Evolutionary conservation across 2,329 filamentous ascomycete species (phyloP), one percentile per base, ranked within the genome.

Genomic region (Diaporthe vexans): DNA sequence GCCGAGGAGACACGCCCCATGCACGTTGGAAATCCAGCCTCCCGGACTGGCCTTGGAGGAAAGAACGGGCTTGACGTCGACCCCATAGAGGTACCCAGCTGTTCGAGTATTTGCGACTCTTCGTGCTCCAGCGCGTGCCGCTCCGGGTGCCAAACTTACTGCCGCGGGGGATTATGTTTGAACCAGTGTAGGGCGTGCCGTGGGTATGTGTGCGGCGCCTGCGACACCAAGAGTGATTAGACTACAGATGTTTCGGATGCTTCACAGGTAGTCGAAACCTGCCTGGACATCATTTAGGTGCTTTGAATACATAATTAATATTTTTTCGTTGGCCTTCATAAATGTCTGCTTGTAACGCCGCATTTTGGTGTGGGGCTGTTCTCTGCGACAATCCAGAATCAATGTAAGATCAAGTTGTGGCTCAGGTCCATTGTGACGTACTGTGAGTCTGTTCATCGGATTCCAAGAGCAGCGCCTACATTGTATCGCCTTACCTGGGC

Each of bases 171-270:
- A 2, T 15, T 56, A 4, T 71, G 69, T 9, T 4, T 7, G 13
- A 33, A 59, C 35, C 69, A 59, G 15, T 71, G 68, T 4, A 15
- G 9, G 17, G 69, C 43, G 56, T 35, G 43, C 10, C 61, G 69
- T 17, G 69, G 69, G 8, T 71, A 71, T 59, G 69, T 71, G 7
- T 71, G 69, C 37, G 69, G 69, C 9, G 69, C 69, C 15, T 71
- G 69, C 17, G 69, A 71, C 1, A 46, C 56, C n/a, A 61, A 52
- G 43, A 68, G 56, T 40, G 8, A 40, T 19, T 61, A 19, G 8
- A 24, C 7, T 29, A 46, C 26, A 37, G 35, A 11, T 10, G 2
- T 17, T 24, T 21, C 7, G 10, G 29, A 3, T 35, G 61, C 29
- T 24, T 35, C 29, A 37, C 11, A n/a, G 1, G 5, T 24, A 37